Evolutionary conservation across 768 basidiomycete species (phyloP).

Genomic region (Termitomyces sp.): DNA sequence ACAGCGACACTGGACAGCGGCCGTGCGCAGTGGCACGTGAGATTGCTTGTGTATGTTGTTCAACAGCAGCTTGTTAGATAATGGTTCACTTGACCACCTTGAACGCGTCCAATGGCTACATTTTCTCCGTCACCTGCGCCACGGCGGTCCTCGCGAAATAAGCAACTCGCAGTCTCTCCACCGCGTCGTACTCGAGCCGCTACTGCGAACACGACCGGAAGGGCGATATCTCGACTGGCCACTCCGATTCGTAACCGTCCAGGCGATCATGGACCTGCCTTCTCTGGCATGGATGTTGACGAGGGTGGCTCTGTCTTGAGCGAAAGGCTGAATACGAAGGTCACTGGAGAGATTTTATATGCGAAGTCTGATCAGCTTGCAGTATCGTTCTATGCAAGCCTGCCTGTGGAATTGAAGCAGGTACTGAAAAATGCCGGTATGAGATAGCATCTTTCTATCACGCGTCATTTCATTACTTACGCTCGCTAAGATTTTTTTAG

Average conservation of each 20-base stretch:
- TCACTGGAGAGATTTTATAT: constrained; percentile 42
- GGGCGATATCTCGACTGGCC: constrained; percentile 33
- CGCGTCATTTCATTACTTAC: not conserved
- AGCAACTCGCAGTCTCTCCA: constrained; percentile 21
- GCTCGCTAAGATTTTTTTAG: constrained; percentile 52
- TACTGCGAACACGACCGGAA: constrained; percentile 18
- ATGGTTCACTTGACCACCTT: not conserved
- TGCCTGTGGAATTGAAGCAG: constrained; percentile 73
- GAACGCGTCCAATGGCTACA: constrained; percentile 40
- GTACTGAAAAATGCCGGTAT: constrained; percentile 62
- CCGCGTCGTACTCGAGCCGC: constrained; percentile 18
- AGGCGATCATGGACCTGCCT: constrained; percentile 36
- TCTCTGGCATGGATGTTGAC: constrained; percentile 66
- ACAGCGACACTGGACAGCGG: too few relatives aligned
- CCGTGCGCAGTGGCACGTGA: not conserved
- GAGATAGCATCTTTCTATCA: constrained; percentile 9
- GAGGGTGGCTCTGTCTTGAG: constrained; percentile 35
- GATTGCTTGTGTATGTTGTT: constrained; percentile 5
- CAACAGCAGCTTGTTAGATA: not conserved
- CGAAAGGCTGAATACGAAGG: constrained; percentile 28
- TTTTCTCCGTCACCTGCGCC: constrained; percentile 57
- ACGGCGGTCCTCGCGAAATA: constrained; percentile 41
- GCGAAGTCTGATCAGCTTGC: constrained; percentile 70
- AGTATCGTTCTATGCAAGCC: constrained; percentile 59
- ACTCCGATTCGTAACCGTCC: constrained; percentile 28